Conservation (phyloP, 75 land plant genomes). For the Selaginella tamariscina region DNA sequence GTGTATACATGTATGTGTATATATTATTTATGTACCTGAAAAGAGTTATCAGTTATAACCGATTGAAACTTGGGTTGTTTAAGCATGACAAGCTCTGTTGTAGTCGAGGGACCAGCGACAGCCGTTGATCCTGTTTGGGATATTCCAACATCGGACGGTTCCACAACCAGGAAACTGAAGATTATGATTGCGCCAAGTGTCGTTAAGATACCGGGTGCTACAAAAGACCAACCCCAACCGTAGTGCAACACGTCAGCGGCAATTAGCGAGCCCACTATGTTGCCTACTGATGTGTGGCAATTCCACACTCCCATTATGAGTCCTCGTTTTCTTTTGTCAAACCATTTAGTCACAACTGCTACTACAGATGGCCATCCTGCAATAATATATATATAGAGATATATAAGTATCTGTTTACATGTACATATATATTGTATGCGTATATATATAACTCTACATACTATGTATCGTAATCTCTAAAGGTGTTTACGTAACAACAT, state of each 20-base stretch:
- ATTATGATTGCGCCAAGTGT: conserved; percentile 27
- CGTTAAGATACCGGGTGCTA: conserved; percentile 42
- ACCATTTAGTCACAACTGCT: conserved; percentile 75
- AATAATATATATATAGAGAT: no score
- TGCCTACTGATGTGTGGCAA: conserved; percentile 51
- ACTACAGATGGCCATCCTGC: conserved; percentile 90
- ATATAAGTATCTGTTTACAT: no score
- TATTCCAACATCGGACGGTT: conserved; percentile 39
- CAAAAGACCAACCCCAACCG: conserved; percentile 68
- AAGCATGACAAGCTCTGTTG: not conserved
- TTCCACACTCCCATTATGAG: conserved; percentile 65
- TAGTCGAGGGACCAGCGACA: not conserved
- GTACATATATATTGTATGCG: no score
- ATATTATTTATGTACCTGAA: no score
- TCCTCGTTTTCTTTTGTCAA: conserved; percentile 58
- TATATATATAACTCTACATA: no score
- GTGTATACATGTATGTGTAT: no score
- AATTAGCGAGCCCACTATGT: conserved; percentile 40
- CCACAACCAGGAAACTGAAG: conserved; percentile 37
- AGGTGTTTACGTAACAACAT: no score
- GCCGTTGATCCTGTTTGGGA: not conserved
- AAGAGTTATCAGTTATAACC: not conserved
- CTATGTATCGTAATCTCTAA: no score
- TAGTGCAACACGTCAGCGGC: conserved; percentile 41
- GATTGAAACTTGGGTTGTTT: not conserved